Conservation (phyloP, 2,329 filamentous ascomycete species). For the Orbilia ellipsospora region DNA sequence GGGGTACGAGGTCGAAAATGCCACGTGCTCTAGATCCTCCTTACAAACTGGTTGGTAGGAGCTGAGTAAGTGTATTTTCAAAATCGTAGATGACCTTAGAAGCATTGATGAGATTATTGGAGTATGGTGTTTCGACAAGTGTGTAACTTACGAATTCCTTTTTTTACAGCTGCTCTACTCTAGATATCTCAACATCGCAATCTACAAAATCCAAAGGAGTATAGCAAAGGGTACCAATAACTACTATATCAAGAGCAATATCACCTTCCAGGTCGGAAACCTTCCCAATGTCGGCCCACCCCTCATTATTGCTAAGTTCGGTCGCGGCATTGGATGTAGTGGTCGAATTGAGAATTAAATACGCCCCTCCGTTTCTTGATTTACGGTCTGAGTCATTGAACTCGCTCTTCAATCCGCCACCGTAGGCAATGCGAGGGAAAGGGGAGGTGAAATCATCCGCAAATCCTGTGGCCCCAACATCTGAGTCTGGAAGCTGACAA, state of each 20-base stretch:
- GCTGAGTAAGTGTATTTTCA: neutral
- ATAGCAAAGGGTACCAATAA: constrained; percentile 26
- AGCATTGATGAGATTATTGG: neutral
- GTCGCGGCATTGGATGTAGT: neutral
- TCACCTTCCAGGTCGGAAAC: constrained; percentile 1
- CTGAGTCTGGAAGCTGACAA: too few species aligned
- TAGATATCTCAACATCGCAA: constrained; percentile 21
- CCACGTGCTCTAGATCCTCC: constrained; percentile 1
- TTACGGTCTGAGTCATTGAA: constrained; percentile 7
- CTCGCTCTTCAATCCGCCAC: constrained; percentile 22
- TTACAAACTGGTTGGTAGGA: neutral
- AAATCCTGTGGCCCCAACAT: too few species aligned
- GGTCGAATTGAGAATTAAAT: constrained; percentile 13
- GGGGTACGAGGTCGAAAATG: neutral
- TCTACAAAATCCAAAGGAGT: constrained; percentile 22
- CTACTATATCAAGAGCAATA: neutral
- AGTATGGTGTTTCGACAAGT: neutral
- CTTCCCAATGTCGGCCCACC: too few species aligned
- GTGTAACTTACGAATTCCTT: constrained; percentile 4
- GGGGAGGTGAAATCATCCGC: too few species aligned
- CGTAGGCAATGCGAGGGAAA: too few species aligned
- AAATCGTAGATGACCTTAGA: neutral
- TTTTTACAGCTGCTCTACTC: neutral
- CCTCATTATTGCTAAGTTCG: too few species aligned
- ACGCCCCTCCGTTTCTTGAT: constrained; percentile 12